Conservation (phyloP, 2,329 filamentous ascomycete species). For the Monilinia fructicola region DNA sequence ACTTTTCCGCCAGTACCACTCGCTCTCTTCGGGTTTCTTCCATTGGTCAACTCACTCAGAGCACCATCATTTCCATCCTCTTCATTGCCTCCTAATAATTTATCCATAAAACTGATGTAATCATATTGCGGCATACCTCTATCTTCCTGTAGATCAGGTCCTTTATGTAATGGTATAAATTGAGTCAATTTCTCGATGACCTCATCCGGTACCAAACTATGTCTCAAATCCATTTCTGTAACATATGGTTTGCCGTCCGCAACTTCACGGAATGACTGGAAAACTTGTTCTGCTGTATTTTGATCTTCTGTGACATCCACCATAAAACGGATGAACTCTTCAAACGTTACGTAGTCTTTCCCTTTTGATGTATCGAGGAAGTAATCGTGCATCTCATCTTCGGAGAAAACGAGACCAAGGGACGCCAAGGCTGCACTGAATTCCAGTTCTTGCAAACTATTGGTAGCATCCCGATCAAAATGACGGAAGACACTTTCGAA, state of each 20-base stretch:
- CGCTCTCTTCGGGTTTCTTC: slow-evolving; percentile 30
- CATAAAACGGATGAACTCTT: slow-evolving; percentile 99
- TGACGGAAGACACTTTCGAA: slow-evolving; percentile 98
- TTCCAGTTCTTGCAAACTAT: slow-evolving; percentile 87
- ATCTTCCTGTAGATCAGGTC: slow-evolving; percentile 84
- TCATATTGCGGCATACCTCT: slow-evolving; percentile 85
- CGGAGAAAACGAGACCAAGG: slow-evolving; percentile 91
- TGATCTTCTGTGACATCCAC: slow-evolving; percentile 98
- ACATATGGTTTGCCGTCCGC: slow-evolving; percentile 99
- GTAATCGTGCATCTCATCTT: slow-evolving; percentile 96
- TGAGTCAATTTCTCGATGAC: slow-evolving; percentile 89
- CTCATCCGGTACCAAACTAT: slow-evolving; percentile 93
- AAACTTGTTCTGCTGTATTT: slow-evolving; percentile 97
- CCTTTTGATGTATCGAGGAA: slow-evolving; percentile 84
- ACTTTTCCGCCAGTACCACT: slow-evolving; percentile 20
- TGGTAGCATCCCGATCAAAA: slow-evolving; percentile 91
- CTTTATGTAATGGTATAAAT: slow-evolving; percentile 81
- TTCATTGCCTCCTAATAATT: slow-evolving; percentile 55
- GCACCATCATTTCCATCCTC: slow-evolving; percentile 33
- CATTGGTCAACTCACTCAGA: slow-evolving; percentile 35
- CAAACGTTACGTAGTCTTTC: slow-evolving; percentile 82
- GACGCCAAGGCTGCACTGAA: slow-evolving; percentile 96
- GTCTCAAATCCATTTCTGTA: slow-evolving; percentile 92
- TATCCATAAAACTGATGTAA: slow-evolving; percentile 97
- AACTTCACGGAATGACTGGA: slow-evolving; percentile 95